Conservation (phyloP, 768 basidiomycete species). For the Amanita fuliginea region DNA sequence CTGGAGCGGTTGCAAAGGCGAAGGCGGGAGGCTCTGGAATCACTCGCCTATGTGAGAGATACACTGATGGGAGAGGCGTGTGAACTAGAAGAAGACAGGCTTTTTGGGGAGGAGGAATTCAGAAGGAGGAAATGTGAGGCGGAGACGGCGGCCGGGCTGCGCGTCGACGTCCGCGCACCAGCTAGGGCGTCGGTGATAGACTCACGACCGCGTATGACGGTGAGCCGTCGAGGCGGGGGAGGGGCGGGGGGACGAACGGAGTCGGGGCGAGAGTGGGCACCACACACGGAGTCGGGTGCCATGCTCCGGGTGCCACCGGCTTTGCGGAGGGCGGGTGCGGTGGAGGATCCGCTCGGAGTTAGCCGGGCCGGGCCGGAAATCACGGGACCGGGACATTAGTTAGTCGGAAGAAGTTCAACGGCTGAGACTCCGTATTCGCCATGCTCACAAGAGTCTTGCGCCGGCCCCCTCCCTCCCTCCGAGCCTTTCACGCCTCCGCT, state of each 20-base stretch:
- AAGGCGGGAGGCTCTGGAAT: conserved; percentile 60
- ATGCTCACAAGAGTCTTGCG: conserved; percentile 46
- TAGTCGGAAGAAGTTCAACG: background rate
- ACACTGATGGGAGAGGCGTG: conserved; percentile 44
- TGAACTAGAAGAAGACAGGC: conserved; percentile 54
- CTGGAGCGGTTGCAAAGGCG: conserved; percentile 28
- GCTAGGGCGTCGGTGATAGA: conserved; percentile 27
- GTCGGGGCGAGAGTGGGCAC: conserved; percentile 18
- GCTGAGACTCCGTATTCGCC: background rate
- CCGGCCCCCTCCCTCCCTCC: conserved; percentile 34
- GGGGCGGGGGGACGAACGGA: background rate
- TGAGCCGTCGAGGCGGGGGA: conserved; percentile 10
- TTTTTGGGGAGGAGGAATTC: conserved; percentile 45
- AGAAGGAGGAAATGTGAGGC: conserved; percentile 23
- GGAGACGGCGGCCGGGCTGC: conserved; percentile 9
- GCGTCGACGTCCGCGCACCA: conserved; percentile 20
- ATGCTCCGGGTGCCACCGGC: conserved; percentile 39
- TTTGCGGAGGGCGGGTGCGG: conserved; percentile 25
- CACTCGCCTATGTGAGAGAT: conserved; percentile 69
- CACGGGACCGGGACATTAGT: conserved; percentile 3
- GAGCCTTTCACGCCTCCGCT: conserved; percentile 59
- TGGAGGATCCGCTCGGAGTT: conserved; percentile 12
- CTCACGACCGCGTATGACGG: conserved; percentile 15
- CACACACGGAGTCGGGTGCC: conserved; percentile 47
- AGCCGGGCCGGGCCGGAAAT: conserved; percentile 2